A percentile compares a stretch with the other conserved stretches of the same genome.
phyloP scores from a whole-genome alignment of 1,139 yeast species.

The Candida labiduridarum region DNA sequence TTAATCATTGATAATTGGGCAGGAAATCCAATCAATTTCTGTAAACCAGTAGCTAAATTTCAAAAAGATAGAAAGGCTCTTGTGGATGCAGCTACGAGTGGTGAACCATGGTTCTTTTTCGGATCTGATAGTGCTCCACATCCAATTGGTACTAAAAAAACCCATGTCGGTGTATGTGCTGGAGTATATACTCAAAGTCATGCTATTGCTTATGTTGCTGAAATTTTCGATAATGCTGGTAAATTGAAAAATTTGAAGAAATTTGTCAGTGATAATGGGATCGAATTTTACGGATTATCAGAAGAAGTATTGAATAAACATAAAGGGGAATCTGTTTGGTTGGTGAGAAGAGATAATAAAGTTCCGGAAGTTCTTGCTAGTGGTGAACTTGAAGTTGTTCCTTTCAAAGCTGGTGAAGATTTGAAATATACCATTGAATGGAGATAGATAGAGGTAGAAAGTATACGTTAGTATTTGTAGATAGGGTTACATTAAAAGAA shows the following conservation, averaged over 20 bases:
- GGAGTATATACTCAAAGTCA: slow-evolving; percentile 93
- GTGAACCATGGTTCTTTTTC: slow-evolving; percentile 89
- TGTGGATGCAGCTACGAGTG: slow-evolving; percentile 86
- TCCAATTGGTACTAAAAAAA: slow-evolving; percentile 75
- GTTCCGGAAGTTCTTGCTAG: slow-evolving; percentile 64
- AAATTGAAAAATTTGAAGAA: slow-evolving; percentile 65
- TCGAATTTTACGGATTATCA: slow-evolving; percentile 62
- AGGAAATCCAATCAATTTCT: slow-evolving; percentile 90
- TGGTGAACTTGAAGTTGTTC: slow-evolving; percentile 64
- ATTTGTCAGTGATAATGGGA: slow-evolving; percentile 79
- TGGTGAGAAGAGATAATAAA: slow-evolving; percentile 50
- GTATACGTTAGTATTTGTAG: neutral
- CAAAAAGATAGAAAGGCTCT: slow-evolving; percentile 83
- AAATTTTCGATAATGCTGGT: slow-evolving; percentile 70
- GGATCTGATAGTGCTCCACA: slow-evolving; percentile 99
- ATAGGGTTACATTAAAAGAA: neutral
- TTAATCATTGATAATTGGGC: slow-evolving; percentile 96
- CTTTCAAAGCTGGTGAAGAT: slow-evolving; percentile 84
- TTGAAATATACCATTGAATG: slow-evolving; percentile 80
- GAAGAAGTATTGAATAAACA: slow-evolving; percentile 35
- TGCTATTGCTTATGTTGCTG: slow-evolving; percentile 83
- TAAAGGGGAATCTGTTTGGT: slow-evolving; percentile 40
- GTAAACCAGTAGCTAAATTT: slow-evolving; percentile 96
- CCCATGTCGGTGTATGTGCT: slow-evolving; percentile 87
- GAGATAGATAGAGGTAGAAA: slow-evolving; percentile 33